phyloP scores from a whole-genome alignment of 768 basidiomycete genomes.

The Lentinula edodes region DNA sequence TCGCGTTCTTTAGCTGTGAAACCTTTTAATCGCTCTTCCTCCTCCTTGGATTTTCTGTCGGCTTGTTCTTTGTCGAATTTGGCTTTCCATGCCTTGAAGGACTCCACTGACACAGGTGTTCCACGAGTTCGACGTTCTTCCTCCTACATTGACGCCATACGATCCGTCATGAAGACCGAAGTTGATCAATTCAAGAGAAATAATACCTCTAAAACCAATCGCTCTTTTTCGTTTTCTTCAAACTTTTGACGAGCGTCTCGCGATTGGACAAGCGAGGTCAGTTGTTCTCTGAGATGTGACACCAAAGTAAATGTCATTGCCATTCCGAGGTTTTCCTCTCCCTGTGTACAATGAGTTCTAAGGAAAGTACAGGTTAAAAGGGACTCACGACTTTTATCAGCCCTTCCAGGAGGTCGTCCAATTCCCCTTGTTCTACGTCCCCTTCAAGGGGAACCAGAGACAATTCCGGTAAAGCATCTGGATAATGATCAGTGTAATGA shows the following conservation, averaged over 20 bases:
- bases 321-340: conserved; percentile 86
- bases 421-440: conserved; percentile 51
- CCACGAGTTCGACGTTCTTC: conserved; percentile 86
- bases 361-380: neutral
- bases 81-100: conserved; percentile 80
- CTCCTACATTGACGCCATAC: conserved; percentile 42
- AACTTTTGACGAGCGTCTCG: conserved; percentile 51
- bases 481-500: conserved; percentile 78
- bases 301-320: conserved; percentile 98
- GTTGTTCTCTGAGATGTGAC: conserved; percentile 74
- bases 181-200: neutral
- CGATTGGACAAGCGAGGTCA: conserved; percentile 56
- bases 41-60: conserved; percentile 55
- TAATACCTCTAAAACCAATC: conserved; percentile 68
- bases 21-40: conserved; percentile 50
- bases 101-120: conserved; percentile 82
- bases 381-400: conserved; percentile 52
- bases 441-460: conserved; percentile 57
- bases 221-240: conserved; percentile 70
- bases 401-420: conserved; percentile 47
- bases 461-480: conserved; percentile 75
- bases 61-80: conserved; percentile 71
- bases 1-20: conserved; percentile 52
- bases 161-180: neutral
- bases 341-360: conserved; percentile 33